A percentile compares a stretch with the other conserved stretches of the same genome.
phyloP scores from a whole-genome alignment of 2,329 filamentous ascomycete species.

The Byssothecium circinans region DNA sequence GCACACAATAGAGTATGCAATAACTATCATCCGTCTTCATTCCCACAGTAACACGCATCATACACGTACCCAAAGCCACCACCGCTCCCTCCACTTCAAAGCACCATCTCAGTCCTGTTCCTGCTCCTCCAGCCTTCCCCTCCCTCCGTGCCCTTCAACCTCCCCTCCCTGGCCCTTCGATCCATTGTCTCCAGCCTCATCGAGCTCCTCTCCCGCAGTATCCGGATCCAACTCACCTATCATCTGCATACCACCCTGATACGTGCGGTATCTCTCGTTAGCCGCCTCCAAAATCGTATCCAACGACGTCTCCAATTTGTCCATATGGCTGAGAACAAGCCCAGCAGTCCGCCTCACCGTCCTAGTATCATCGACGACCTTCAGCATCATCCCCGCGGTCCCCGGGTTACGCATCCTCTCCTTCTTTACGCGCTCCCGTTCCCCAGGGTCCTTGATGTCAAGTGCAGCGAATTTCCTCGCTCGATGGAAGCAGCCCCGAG shows the following conservation, averaged over 20 bases:
- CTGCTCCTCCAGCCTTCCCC: too few relatives aligned
- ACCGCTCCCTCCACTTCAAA: not conserved
- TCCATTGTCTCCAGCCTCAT: not conserved
- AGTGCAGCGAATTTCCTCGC: conserved; percentile 16
- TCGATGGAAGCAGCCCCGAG: conserved; percentile 4
- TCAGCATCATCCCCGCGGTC: conserved; percentile 17
- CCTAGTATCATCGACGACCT: conserved; percentile 11
- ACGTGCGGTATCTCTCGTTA: conserved; percentile 8
- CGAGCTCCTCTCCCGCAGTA: too few relatives aligned
- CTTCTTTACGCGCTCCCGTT: conserved; percentile 6
- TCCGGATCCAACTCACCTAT: not conserved
- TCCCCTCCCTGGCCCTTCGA: not conserved
- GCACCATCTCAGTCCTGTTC: too few relatives aligned
- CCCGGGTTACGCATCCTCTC: conserved; percentile 12
- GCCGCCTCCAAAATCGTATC: conserved; percentile 9
- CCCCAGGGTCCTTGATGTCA: conserved; percentile 7
- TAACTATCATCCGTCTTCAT: not conserved
- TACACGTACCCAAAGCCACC: not conserved
- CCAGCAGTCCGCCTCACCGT: conserved; percentile 5
- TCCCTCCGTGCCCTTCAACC: not conserved
- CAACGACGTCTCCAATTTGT: conserved; percentile 10
- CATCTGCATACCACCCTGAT: conserved; percentile 1
- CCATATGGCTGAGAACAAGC: conserved; percentile 9
- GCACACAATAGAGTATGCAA: not conserved
- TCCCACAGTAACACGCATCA: not conserved